These are phyloP conservation scores for Silybum marianum DNA, from an alignment of 129 eudicot genomes.

Conservation along the genomic window DNA sequence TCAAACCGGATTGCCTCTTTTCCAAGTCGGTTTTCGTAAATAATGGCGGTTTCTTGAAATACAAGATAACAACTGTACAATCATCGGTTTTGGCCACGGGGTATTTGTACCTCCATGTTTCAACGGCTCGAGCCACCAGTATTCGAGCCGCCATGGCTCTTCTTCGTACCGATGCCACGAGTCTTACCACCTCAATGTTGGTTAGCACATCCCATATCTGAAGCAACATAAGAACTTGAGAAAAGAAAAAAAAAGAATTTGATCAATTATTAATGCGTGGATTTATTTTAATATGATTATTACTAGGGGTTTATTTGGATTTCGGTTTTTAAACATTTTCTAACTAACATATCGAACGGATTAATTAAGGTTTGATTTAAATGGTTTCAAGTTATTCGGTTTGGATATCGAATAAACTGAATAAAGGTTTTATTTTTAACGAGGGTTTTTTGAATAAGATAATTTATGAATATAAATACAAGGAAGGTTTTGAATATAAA, in stretches of 20 bases:
- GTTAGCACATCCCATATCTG: constrained; percentile 75
- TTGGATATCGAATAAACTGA: not conserved
- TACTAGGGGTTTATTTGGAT: not conserved
- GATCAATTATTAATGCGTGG: not conserved
- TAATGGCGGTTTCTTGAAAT: constrained; percentile 38
- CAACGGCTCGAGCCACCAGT: constrained; percentile 47
- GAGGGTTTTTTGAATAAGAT: not conserved
- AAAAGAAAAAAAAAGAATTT: not conserved
- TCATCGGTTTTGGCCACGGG: constrained; percentile 56
- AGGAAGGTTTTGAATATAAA: not conserved
- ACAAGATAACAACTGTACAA: constrained; percentile 56
- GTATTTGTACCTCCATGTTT: constrained; percentile 62
- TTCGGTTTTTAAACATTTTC: not conserved
- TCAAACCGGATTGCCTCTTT: constrained; percentile 28
- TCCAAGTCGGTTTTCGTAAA: constrained; percentile 46
- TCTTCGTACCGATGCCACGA: constrained; percentile 54
- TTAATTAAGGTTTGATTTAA: not conserved
- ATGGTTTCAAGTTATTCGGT: not conserved
- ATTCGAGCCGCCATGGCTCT: constrained; percentile 59
- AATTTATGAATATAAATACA: not conserved
- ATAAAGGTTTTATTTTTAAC: not conserved
- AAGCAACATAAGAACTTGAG: not conserved
- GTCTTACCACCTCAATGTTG: constrained; percentile 57
- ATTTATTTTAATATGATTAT: not conserved
- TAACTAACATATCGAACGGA: not conserved